A percentile compares a stretch with the other conserved stretches of the same genome.
These are phyloP conservation scores for Nitzschia putrida DNA, from an alignment of 108 stramenopile genomes.

Conservation along the genomic window DNA sequence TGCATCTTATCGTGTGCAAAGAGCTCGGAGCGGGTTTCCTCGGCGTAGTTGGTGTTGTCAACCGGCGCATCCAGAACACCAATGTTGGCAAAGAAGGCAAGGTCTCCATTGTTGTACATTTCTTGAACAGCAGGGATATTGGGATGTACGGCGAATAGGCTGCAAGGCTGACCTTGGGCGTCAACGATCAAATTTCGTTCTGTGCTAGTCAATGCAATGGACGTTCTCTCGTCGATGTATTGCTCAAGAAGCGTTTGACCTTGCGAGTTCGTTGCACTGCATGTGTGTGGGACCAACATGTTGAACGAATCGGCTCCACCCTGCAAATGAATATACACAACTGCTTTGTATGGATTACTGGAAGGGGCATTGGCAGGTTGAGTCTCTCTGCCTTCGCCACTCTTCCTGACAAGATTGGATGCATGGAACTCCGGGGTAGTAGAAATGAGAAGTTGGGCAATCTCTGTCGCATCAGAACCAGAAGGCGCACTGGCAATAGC, in stretches of 20 bases:
- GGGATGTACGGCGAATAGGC: constrained; percentile 47
- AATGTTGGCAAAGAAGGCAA: constrained; percentile 50
- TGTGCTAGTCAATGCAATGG: constrained; percentile 21
- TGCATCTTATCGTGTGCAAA: constrained; percentile 49
- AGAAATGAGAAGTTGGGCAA: constrained; percentile 39
- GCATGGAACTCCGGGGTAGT: constrained; percentile 58
- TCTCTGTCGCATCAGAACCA: neutral
- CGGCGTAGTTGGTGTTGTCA: constrained; percentile 46
- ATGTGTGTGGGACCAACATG: constrained; percentile 54
- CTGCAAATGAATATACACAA: constrained; percentile 51
- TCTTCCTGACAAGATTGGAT: constrained; percentile 35
- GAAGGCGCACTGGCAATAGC: neutral
- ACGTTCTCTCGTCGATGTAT: constrained; percentile 37
- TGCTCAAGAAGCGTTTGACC: constrained; percentile 1
- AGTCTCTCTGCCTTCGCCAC: constrained; percentile 10
- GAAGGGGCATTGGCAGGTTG: constrained; percentile 15
- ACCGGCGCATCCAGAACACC: constrained; percentile 53
- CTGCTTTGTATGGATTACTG: constrained; percentile 49
- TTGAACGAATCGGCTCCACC: constrained; percentile 62
- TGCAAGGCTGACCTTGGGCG: constrained; percentile 43
- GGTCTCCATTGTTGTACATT: constrained; percentile 45
- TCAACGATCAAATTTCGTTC: constrained; percentile 23
- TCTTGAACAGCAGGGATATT: constrained; percentile 21
- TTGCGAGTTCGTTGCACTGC: constrained; percentile 25
- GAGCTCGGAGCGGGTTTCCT: constrained; percentile 35